Evolutionary conservation across 2,329 filamentous ascomycete species (phyloP).

Genomic region (Talaromyces amestolkiae): DNA sequence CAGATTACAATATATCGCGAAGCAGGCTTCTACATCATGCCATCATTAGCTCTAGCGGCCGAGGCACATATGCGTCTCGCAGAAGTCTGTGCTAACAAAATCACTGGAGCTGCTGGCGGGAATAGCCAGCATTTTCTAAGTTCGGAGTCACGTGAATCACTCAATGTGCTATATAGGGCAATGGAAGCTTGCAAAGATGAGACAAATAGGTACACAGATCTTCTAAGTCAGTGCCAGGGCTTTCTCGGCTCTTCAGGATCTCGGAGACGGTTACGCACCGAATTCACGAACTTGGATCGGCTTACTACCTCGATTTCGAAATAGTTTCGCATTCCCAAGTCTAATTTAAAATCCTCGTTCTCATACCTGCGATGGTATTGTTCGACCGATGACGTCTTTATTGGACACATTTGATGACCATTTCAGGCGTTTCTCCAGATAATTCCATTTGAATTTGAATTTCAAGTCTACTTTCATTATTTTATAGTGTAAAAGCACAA

Average conservation of each 20-base stretch:
- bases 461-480: too few species aligned
- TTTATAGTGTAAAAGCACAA: too few species aligned
- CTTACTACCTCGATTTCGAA: neutral
- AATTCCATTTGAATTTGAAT: too few species aligned
- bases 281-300: neutral
- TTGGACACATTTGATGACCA: too few species aligned
- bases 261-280: neutral
- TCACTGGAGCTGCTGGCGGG: neutral
- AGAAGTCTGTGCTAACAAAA: neutral
- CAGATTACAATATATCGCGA: neutral
- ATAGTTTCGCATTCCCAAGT: neutral
- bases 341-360: too few species aligned
- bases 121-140: neutral
- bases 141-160: neutral
- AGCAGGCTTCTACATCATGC: neutral
- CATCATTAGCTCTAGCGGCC: neutral
- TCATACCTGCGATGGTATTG: too few species aligned
- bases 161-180: neutral
- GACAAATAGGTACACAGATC: neutral
- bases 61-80: neutral
- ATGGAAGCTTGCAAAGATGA: neutral
- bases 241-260: neutral
- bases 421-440: too few species aligned
- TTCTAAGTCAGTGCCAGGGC: neutral
- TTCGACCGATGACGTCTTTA: too few species aligned